A percentile compares a stretch with the other conserved stretches of the same genome.
Conservation (phyloP, 345 rosid genomes). For the Dovyalis caffra region DNA sequence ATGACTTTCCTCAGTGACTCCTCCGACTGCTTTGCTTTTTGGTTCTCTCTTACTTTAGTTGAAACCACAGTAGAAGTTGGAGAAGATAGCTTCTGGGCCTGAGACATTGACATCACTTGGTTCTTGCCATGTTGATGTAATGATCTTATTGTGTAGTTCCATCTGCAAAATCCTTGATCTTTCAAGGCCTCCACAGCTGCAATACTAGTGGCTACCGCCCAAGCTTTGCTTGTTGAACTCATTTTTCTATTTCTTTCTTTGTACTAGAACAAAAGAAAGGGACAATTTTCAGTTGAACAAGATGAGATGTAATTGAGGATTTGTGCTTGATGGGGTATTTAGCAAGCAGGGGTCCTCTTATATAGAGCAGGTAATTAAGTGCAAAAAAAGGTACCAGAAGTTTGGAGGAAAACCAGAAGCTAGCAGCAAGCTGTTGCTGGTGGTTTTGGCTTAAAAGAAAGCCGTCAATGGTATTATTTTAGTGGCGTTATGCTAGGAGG, state of each 20-base stretch:
- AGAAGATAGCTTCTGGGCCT: slow-evolving; percentile 43
- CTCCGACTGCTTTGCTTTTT: slow-evolving; percentile 19
- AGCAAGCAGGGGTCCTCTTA: background rate
- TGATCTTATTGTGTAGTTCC: slow-evolving; percentile 46
- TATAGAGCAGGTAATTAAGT: background rate
- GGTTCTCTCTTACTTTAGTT: background rate
- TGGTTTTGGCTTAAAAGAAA: background rate
- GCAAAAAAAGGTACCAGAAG: background rate
- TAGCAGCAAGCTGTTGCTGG: background rate
- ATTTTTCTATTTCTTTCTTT: background rate
- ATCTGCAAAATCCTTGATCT: slow-evolving; percentile 59
- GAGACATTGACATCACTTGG: slow-evolving; percentile 38
- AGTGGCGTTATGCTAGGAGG: background rate
- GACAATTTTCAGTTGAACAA: background rate
- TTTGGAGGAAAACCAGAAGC: background rate
- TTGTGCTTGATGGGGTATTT: background rate
- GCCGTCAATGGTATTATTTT: background rate
- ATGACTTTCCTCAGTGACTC: slow-evolving; percentile 29
- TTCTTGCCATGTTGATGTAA: slow-evolving; percentile 45
- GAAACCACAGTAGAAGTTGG: slow-evolving; percentile 28
- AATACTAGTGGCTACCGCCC: slow-evolving; percentile 45
- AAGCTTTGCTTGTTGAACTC: slow-evolving; percentile 44
- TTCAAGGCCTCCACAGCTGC: slow-evolving; percentile 65
- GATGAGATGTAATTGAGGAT: background rate
- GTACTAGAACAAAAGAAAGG: background rate